These are phyloP conservation scores for Pachyrhizus erosus DNA, from an alignment of 306 rosid species.

Conservation along the genomic window DNA sequence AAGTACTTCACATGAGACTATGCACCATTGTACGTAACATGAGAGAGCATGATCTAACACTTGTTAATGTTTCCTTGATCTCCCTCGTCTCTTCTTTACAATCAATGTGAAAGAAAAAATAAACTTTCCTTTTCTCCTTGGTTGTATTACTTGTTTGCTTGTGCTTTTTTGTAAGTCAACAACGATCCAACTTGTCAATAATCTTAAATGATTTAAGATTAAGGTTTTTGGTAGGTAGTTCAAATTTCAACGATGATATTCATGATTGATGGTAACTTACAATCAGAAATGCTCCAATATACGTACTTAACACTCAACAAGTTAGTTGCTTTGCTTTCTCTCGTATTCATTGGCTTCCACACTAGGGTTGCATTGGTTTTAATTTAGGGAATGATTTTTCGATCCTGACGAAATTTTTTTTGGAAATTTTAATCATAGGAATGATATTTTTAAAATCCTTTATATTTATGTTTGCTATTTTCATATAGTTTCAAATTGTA, in stretches of 20 bases:
- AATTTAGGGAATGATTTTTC: not conserved
- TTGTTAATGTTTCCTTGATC: not conserved
- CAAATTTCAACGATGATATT: not conserved
- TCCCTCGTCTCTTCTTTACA: not conserved
- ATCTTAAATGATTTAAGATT: not conserved
- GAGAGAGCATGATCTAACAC: not conserved
- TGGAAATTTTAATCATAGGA: not conserved
- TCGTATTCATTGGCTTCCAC: not conserved
- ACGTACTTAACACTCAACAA: not conserved
- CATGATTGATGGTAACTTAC: not conserved
- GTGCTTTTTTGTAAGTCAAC: not conserved
- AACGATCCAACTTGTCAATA: not conserved
- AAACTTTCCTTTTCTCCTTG: not conserved
- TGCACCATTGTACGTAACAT: not conserved
- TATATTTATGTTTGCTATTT: not conserved
- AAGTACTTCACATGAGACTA: not conserved
- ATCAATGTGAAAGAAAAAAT: not conserved
- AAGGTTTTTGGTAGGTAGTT: not conserved
- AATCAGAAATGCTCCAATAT: not conserved
- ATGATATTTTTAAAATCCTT: no score
- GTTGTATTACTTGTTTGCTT: not conserved
- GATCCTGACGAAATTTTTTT: not conserved
- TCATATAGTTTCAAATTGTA: not conserved
- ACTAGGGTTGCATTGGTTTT: not conserved
- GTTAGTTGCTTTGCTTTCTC: slow-evolving; percentile 19